Conservation (phyloP, 768 basidiomycete species). For the Mrakia hoshinonis region DNA sequence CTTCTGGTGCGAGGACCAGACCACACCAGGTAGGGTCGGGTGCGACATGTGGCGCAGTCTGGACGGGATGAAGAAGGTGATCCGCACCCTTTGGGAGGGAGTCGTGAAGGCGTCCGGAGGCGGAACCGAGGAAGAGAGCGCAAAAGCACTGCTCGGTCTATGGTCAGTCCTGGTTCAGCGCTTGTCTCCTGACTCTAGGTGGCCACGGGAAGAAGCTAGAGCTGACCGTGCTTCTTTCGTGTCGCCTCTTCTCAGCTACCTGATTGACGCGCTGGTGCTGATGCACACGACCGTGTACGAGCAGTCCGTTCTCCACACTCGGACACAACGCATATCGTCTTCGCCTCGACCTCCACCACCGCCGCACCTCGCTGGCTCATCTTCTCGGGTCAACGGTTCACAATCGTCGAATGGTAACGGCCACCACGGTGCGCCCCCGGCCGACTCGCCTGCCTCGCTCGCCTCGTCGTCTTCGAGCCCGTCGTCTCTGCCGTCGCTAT, state of each 20-base stretch:
- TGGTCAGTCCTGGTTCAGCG: background rate
- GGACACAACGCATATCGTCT: constrained; percentile 19
- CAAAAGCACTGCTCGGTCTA: constrained; percentile 7
- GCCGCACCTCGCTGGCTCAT: constrained; percentile 9
- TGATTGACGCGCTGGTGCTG: constrained; percentile 27
- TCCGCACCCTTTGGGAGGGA: constrained; percentile 22
- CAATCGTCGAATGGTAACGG: constrained; percentile 1
- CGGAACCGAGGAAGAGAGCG: constrained; percentile 19
- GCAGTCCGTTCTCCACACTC: constrained; percentile 16
- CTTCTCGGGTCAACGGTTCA: background rate
- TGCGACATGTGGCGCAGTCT: constrained; percentile 26
- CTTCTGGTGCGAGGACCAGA: constrained; percentile 28
- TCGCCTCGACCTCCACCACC: constrained; percentile 3
- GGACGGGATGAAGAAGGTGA: constrained; percentile 28
- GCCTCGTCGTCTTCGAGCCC: constrained; percentile 16
- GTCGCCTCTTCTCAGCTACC: constrained; percentile 3
- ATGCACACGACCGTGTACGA: constrained; percentile 25
- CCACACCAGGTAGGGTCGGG: constrained; percentile 23
- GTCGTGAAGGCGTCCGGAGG: constrained; percentile 19
- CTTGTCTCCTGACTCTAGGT: background rate
- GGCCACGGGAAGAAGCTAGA: no score
- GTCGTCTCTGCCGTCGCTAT: background rate
- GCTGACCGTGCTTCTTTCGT: background rate
- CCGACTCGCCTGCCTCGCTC: constrained; percentile 27
- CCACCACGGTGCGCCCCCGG: constrained; percentile 3